Evolutionary conservation across 179 eudicot species (phyloP).

Genomic region (Sideroxylon spinosum): DNA sequence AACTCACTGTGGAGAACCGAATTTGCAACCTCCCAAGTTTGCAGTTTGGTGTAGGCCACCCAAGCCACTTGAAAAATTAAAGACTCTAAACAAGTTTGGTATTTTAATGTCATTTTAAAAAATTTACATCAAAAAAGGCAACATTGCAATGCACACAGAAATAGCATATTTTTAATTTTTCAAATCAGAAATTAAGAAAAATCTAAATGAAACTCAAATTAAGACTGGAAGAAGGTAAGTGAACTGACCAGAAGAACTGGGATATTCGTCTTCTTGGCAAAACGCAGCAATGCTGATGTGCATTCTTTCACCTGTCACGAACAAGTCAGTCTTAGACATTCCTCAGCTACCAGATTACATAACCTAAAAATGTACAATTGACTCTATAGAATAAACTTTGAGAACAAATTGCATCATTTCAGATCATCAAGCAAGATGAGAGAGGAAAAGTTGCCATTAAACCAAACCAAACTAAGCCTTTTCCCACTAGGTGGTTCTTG

Average conservation of each 20-base stretch:
- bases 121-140: background rate
- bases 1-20: too few relatives aligned
- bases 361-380: background rate
- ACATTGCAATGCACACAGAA: background rate
- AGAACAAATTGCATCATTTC: slow-evolving; percentile 4
- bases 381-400: background rate
- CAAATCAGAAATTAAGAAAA: background rate
- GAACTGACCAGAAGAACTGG: slow-evolving; percentile 80
- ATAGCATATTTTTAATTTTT: background rate
- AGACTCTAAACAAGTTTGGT: background rate
- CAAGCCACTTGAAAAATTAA: background rate
- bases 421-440: background rate
- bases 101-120: background rate
- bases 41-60: too few relatives aligned
- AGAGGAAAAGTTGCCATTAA: background rate
- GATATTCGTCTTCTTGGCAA: slow-evolving; percentile 82
- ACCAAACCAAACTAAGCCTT: too few relatives aligned
- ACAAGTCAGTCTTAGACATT: slow-evolving; percentile 12
- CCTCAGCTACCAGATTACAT: background rate
- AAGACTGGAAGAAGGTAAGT: background rate
- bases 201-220: background rate
- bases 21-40: too few relatives aligned
- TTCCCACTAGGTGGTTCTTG: too few relatives aligned
- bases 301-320: slow-evolving; percentile 85
- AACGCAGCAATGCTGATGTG: slow-evolving; percentile 85